Evolutionary conservation across 2,329 filamentous ascomycete species (phyloP).

Genomic region (Verticillium tricorpus): DNA sequence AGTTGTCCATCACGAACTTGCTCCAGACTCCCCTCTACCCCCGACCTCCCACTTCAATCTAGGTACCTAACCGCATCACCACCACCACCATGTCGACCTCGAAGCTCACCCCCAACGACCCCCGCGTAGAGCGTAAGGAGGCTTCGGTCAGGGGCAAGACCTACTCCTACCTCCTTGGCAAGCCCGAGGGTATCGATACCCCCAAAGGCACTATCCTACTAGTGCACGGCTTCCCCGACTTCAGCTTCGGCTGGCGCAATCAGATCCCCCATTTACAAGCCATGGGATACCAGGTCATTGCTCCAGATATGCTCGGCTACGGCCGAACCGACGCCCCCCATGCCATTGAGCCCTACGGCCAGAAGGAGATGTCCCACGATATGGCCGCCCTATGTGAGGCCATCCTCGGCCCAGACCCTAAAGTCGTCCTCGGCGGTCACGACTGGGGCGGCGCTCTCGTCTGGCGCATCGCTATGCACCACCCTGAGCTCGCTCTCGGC

Average conservation of each 20-base stretch:
- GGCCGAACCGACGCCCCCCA: slow-evolving; percentile 68
- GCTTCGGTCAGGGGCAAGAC: slow-evolving; percentile 62
- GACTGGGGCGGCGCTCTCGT: slow-evolving; percentile 85
- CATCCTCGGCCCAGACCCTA: slow-evolving; percentile 35
- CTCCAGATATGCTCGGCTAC: slow-evolving; percentile 83
- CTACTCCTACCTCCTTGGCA: slow-evolving; percentile 61
- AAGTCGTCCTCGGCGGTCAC: slow-evolving; percentile 81
- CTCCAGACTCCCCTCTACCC: too few species aligned
- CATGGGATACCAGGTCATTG: slow-evolving; percentile 73
- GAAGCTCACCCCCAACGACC: slow-evolving; percentile 43
- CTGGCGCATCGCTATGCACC: slow-evolving; percentile 69
- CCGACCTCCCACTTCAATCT: too few species aligned
- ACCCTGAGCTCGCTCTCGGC: slow-evolving; percentile 66
- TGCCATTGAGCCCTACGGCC: slow-evolving; percentile 54
- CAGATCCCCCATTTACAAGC: slow-evolving; percentile 75
- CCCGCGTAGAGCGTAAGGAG: slow-evolving; percentile 60
- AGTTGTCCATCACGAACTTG: too few species aligned
- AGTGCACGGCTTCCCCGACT: slow-evolving; percentile 77
- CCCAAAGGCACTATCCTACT: slow-evolving; percentile 43
- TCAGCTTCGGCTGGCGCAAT: slow-evolving; percentile 84
- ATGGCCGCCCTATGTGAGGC: slow-evolving; percentile 66
- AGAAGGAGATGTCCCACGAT: slow-evolving; percentile 70
- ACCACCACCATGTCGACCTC: too few species aligned
- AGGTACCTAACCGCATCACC: too few species aligned
- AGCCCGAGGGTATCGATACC: slow-evolving; percentile 32